Evolutionary conservation across 345 rosid genomes (phyloP).

Genomic region (Populus ilicifolia): DNA sequence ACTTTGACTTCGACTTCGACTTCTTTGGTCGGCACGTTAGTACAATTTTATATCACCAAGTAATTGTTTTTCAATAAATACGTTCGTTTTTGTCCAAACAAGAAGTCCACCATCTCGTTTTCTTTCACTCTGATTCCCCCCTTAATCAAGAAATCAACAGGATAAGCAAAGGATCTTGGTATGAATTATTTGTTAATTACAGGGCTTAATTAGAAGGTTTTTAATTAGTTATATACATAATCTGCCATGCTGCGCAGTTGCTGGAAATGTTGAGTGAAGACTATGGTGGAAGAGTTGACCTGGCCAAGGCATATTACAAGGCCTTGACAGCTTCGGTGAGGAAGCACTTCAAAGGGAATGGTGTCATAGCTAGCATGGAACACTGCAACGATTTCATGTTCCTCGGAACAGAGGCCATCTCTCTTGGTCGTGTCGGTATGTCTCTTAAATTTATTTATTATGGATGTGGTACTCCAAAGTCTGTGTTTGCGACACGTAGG

Average conservation of each 20-base stretch:
- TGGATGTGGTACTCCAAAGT: neutral
- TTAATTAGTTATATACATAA: neutral
- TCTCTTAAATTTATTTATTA: neutral
- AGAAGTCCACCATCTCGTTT: too few relatives aligned
- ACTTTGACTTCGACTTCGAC: too few relatives aligned
- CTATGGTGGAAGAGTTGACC: conserved; percentile 87
- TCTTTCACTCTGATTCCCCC: too few relatives aligned
- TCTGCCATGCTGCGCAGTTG: conserved; percentile 31
- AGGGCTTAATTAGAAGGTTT: neutral
- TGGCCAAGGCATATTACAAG: conserved; percentile 77
- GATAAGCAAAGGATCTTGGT: too few relatives aligned
- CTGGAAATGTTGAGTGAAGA: conserved; percentile 86
- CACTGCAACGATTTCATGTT: conserved; percentile 98
- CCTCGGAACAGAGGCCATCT: conserved; percentile 89
- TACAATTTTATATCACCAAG: too few relatives aligned
- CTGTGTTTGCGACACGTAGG: too few relatives aligned
- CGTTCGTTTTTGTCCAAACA: too few relatives aligned
- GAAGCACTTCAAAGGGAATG: conserved; percentile 87
- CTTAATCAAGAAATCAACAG: too few relatives aligned
- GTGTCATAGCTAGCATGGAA: conserved; percentile 97
- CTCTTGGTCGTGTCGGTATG: conserved; percentile 98
- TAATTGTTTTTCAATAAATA: too few relatives aligned
- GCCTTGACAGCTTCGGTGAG: conserved; percentile 73
- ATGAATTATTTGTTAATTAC: too few relatives aligned
- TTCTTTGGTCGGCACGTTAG: too few relatives aligned